Base-by-base conservation (phyloP, 1,139 yeast species). In the Hyphopichia wangnamkhiaoensis region DNA sequence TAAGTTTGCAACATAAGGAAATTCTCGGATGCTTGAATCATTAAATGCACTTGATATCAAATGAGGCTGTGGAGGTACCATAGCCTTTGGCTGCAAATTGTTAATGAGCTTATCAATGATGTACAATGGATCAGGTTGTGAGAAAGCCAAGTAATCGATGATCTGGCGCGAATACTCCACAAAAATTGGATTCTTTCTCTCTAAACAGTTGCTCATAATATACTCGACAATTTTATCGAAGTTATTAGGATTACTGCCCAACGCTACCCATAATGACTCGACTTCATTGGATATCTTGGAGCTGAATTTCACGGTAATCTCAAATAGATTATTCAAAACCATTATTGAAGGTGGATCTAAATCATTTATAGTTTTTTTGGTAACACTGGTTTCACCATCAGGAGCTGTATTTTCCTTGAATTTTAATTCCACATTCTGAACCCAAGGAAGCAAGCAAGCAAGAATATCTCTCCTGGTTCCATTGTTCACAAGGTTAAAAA, bases 261-360 rank as follows among this genome's bases (percentile, higher is more conserved):
- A 68, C 0, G 97, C 94, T 3, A 87, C 89, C 99, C 99, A 94
- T 28, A 93, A 63, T 0, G 95, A 95, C 57, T 91, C 98, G 8
- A 93, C 88, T 52, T 90, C 97, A 51, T 84, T 84, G 35, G 88
- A 87, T 50, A 88, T 80, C 13, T 73, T 70, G 33, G 83, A 82
- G 39, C 91, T 80, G 50, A 84, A 87, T 41, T 80, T 80, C 32
- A 89, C 81, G 0, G 97, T 88, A 33, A 93, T 84, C 51, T 89
- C 97, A 59, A 90, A 81, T 40, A 93, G 63, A 50, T 91, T 93
- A 44, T 78, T 80, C 49, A 93, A 60, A 1, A 91, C 90, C 96
- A 91, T 88, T 34, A 74, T 69, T 1, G 93, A 80, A 9, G 76
- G 60, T n/a, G 71, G 67, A 31, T 79, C 78, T 27, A 70, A 52